Base-by-base conservation (phyloP, 2,329 filamentous ascomycete species). In the Talaromyces sp. region DNA sequence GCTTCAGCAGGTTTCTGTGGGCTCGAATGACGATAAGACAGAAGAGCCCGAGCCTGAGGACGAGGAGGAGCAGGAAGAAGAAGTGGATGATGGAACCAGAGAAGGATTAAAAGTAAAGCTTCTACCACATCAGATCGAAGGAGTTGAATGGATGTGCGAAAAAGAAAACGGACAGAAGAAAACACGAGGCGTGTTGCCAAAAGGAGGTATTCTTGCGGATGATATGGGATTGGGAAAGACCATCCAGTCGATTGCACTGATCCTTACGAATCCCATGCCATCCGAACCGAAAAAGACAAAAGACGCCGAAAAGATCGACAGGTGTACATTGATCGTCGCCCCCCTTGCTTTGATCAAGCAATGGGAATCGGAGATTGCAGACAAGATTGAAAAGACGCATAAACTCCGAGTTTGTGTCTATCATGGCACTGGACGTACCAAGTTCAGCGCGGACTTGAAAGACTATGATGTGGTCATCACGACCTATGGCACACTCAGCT, bases 181-280 rank as follows among this genome's bases (percentile, higher is more conserved):
- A 80, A 90, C 89, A 70, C 91, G 91, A 66, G 86, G 85, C 3
- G 83, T 87, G 0, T 85, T 96, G 10, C 93, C 94, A 35, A 95
- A 96, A 71, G 95, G 95, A 41, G 95, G 95, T 19, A 96, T 99
- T 68, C 84, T 99, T 41, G 95, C 95, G 19, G 95, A 99, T 72
- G 95, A 99, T 75, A 81, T 98, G 94, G 94, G 94, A 69, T 82
- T 98, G 14, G 95, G 95, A 65, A 99, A 99, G 82, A 99, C 95
- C 0, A 85, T 99, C 14, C 95, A 99, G 78, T 92, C 93, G 1
- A 91, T 99, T 65, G 89, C 94, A 1, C 83, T 98, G 37, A 90
- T 99, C 48, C 83, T 99, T 43, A 90, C 85, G 63, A 97, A 98
- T 72, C 86, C 87, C 19, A 92, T 90, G 71, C 88, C 90, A 31